Evolutionary conservation across 768 basidiomycete species (phyloP).

Genomic region (Gyrodon lividus): DNA sequence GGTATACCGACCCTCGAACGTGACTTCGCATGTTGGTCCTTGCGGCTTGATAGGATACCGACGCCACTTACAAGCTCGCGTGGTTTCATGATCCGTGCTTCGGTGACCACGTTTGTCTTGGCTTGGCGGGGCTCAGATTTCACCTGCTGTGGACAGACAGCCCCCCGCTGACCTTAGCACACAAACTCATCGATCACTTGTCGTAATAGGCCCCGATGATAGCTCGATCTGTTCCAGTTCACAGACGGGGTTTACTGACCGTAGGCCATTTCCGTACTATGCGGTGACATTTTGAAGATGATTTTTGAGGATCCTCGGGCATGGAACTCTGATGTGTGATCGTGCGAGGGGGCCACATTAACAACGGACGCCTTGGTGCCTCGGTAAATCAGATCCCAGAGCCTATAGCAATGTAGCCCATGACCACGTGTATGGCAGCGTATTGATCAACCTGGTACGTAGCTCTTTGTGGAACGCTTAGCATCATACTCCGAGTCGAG

Average conservation of each 20-base stretch:
- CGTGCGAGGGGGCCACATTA: too few species aligned
- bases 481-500: too few species aligned
- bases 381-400: too few species aligned
- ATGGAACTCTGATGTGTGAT: constrained; percentile 2
- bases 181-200: constrained; percentile 50
- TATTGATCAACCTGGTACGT: too few species aligned
- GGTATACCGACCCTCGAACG: constrained; percentile 15
- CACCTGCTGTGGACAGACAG: constrained; percentile 47
- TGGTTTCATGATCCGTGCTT: too few species aligned
- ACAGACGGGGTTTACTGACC: not conserved
- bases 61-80: too few species aligned
- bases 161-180: constrained; percentile 46
- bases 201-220: constrained; percentile 29
- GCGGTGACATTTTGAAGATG: not conserved
- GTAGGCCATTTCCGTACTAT: not conserved
- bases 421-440: too few species aligned
- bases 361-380: too few species aligned
- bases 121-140: constrained; percentile 42
- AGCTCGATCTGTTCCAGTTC: constrained; percentile 32
- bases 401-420: too few species aligned
- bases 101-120: not conserved
- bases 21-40: constrained; percentile 20
- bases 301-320: constrained; percentile 2
- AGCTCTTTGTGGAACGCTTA: too few species aligned
- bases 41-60: too few species aligned